Evolutionary conservation across 768 basidiomycete species (phyloP).

Genomic region (Cystofilobasidium bisporidii): DNA sequence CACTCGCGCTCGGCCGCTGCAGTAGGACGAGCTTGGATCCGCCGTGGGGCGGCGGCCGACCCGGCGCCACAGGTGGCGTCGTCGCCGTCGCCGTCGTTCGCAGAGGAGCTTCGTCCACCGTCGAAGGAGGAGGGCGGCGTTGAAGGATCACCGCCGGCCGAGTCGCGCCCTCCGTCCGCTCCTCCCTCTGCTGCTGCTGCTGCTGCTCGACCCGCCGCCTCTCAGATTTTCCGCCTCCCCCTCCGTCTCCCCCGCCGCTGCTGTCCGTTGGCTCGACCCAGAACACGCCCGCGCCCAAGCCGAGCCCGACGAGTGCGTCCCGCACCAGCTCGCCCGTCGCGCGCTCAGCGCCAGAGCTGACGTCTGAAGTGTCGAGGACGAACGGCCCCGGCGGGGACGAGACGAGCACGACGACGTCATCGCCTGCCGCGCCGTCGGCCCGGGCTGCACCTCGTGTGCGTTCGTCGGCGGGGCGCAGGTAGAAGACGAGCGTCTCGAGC

Average conservation of each 20-base stretch:
- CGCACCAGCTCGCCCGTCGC: background rate
- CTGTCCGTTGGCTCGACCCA: conserved; percentile 1
- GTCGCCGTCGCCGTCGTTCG: background rate
- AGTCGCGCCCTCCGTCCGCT: too few species aligned
- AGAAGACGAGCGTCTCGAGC: background rate
- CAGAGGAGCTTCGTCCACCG: background rate
- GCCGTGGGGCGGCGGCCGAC: background rate
- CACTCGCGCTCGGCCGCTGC: background rate
- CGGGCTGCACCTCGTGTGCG: too few species aligned
- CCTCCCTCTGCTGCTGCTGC: background rate
- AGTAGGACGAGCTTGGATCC: background rate
- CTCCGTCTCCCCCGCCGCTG: background rate
- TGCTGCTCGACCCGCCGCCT: background rate
- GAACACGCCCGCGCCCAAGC: background rate
- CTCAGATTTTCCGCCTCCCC: background rate
- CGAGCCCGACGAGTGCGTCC: background rate
- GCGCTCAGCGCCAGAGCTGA: background rate
- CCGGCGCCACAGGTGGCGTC: too few species aligned
- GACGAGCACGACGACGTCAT: background rate
- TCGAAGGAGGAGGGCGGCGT: too few species aligned
- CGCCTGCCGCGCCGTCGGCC: background rate
- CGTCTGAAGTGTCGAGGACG: too few species aligned
- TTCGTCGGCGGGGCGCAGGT: too few species aligned
- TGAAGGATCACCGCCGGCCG: too few species aligned
- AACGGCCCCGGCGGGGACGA: background rate